Conservation (phyloP, 345 rosid species). For the Aegle marmelos region DNA sequence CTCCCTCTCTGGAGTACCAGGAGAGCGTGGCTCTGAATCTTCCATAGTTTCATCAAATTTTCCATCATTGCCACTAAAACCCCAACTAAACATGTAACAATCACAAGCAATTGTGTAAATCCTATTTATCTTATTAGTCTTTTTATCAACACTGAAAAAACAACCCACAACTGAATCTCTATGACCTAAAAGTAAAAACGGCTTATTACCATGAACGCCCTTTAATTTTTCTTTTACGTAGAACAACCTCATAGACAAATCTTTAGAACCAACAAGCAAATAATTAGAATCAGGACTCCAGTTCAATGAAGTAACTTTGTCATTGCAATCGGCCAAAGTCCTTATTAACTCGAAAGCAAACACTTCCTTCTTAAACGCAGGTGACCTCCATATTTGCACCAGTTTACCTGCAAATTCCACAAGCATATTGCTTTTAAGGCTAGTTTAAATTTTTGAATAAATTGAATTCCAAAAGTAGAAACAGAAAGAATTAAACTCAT, state of each 20-base stretch:
- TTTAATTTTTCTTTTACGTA: constrained; percentile 51
- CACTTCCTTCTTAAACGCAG: constrained; percentile 67
- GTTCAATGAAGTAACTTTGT: constrained; percentile 54
- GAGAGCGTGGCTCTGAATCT: constrained; percentile 50
- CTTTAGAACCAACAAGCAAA: constrained; percentile 83
- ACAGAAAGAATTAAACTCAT: no score
- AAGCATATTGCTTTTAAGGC: background rate
- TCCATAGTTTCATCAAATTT: constrained; percentile 27
- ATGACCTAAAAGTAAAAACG: constrained; percentile 79
- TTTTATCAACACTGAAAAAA: constrained; percentile 78
- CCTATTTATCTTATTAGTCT: constrained; percentile 44
- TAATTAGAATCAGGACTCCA: constrained; percentile 82
- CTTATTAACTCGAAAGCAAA: constrained; percentile 72
- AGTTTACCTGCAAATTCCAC: constrained; percentile 52
- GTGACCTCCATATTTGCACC: constrained; percentile 86
- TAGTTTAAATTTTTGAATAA: background rate
- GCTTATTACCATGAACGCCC: constrained; percentile 54
- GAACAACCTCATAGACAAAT: constrained; percentile 75
- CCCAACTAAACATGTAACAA: constrained; percentile 80
- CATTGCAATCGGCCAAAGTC: constrained; percentile 78
- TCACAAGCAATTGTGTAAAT: constrained; percentile 76
- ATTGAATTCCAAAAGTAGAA: background rate
- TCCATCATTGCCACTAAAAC: constrained; percentile 32
- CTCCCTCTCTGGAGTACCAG: constrained; percentile 59
- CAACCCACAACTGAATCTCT: constrained; percentile 84